Evolutionary conservation across 106 monocot species (phyloP).

Genomic region (Dendrobium chrysotoxum): DNA sequence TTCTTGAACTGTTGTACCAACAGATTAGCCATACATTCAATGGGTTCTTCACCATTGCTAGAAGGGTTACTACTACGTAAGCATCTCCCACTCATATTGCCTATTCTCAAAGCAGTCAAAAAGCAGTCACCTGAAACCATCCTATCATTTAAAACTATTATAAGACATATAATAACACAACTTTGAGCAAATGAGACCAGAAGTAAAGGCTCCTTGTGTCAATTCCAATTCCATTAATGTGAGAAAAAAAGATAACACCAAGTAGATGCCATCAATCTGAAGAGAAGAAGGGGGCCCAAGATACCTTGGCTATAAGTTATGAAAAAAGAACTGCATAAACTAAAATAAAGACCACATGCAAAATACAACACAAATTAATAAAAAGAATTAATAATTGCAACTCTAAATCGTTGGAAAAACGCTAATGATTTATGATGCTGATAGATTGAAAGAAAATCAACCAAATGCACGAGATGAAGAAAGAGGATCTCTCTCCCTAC

Average conservation of each 20-base stretch:
- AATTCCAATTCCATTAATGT: not conserved
- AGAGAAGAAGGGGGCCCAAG: not conserved
- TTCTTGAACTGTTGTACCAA: not conserved
- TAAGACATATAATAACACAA: not conserved
- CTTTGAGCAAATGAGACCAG: not conserved
- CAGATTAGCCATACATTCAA: constrained; percentile 6
- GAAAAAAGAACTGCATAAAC: not conserved
- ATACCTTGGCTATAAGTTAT: not conserved
- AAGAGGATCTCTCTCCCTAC: not conserved
- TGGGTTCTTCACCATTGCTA: not conserved
- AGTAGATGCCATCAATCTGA: not conserved
- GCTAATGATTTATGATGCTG: not conserved
- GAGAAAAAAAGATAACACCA: no score
- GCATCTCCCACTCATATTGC: not conserved
- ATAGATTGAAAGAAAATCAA: not conserved
- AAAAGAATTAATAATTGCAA: not conserved
- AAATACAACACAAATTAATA: not conserved
- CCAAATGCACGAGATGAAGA: constrained; percentile 1
- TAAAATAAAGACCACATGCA: not conserved
- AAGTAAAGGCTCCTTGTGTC: not conserved
- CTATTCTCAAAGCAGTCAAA: not conserved
- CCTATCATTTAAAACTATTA: not conserved
- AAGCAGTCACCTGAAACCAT: not conserved
- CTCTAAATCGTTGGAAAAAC: not conserved
- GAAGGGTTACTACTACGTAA: not conserved